Evolutionary conservation across 805 yeast genomes (phyloP), one percentile per base, ranked within the genome.

Genomic region (Alloascoidea africana): DNA sequence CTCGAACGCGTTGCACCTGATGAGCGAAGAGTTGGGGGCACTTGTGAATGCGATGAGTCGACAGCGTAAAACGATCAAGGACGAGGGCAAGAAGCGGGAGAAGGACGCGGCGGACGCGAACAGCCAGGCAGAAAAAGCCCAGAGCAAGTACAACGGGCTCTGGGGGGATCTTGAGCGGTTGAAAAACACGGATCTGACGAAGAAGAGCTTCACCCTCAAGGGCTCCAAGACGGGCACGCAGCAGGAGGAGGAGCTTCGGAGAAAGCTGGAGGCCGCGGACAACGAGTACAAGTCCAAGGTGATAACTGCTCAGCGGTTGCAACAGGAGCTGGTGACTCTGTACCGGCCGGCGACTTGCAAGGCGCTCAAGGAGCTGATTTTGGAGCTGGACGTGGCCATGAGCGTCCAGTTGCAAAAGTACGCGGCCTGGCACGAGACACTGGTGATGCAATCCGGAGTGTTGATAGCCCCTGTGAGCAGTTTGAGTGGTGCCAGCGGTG

Each of bases 351-450:
- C 70, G 40, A 70, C 72, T 32, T 74, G 84, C 4, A 69, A 72
- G 42, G 76, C 73, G 44, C 64, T 91, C 42, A 81, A 77, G 51
- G 78, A 82, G 51, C 62, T 85, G 44, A 76, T 86, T 40, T 62
- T 87, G 44, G 96, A 89, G 56, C 68, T 84, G 52, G 97, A 91
- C 56, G 74, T 84, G 36, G 97, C 96, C 5, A 62, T 89, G 66
- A 73, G 84, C 43, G 73, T 87, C 37, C 96, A 89, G 56, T 62
- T 91, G 39, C 89, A 83, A 48, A 85, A 86, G 52, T 89, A 79
- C 55, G 78, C 96, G 3, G 82, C 89, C 18, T 80, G 84, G 67
- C 72, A 76, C 38, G 97, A 89, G 58, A 82, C 84, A 15, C 66
- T 82, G 40, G 68, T 83, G 14, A 69, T 91, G 60, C 86, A 87